Evolutionary conservation across 2,329 filamentous ascomycete genomes (phyloP).

Genomic region (Diaporthe amygdali): DNA sequence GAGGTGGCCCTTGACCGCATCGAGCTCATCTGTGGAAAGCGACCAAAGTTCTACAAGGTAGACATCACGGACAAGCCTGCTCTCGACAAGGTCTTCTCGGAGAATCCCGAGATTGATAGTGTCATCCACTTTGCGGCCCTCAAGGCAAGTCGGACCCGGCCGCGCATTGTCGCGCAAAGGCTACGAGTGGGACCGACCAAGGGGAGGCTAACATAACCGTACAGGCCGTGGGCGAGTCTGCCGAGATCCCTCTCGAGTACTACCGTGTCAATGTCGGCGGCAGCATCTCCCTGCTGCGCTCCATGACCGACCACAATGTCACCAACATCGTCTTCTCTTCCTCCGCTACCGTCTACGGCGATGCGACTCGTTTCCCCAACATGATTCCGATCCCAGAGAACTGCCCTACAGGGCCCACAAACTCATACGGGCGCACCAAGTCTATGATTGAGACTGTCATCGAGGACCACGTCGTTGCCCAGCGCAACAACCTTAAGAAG

Average conservation of each 20-base stretch:
- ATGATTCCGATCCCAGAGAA: slow-evolving; percentile 99
- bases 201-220: background rate
- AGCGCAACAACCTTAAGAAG: slow-evolving; percentile 84
- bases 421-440: slow-evolving; percentile 98
- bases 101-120: slow-evolving; percentile 92
- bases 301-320: slow-evolving; percentile 90
- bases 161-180: background rate
- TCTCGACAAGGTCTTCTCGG: slow-evolving; percentile 85
- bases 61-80: slow-evolving; percentile 87
- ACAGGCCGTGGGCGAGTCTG: slow-evolving; percentile 93
- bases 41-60: slow-evolving; percentile 81
- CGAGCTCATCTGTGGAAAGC: slow-evolving; percentile 89
- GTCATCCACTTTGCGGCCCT: slow-evolving; percentile 98
- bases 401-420: slow-evolving; percentile 95
- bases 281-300: slow-evolving; percentile 82
- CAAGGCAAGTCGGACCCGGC: slow-evolving; percentile 65
- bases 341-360: slow-evolving; percentile 96
- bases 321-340: slow-evolving; percentile 98
- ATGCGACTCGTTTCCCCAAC: slow-evolving; percentile 92
- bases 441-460: slow-evolving; percentile 90
- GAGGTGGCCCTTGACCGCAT: slow-evolving; percentile 92
- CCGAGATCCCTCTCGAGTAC: slow-evolving; percentile 94
- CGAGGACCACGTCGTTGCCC: slow-evolving; percentile 85
- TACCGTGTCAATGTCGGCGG: slow-evolving; percentile 97
- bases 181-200: background rate